These are phyloP conservation scores for Laguncularia racemosa DNA, from an alignment of 345 rosid genomes.

Conservation along the genomic window DNA sequence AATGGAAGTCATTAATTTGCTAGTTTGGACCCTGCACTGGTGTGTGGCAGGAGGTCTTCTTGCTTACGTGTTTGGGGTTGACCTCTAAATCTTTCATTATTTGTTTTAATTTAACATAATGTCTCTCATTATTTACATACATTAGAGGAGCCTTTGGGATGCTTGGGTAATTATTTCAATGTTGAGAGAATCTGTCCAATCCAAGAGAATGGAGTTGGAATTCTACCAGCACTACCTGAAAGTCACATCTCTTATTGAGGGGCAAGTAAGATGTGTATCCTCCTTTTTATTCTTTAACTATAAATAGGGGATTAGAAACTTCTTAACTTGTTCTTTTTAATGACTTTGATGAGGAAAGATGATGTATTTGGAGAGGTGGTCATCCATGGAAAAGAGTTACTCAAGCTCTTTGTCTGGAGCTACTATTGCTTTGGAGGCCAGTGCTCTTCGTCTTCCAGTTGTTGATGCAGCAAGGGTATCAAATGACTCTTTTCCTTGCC, in stretches of 20 bases:
- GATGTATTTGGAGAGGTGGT: conserved; percentile 45
- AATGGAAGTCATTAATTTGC: too few relatives aligned
- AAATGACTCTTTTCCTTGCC: neutral
- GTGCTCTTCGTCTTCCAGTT: conserved; percentile 74
- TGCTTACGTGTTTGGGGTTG: neutral
- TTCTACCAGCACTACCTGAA: conserved; percentile 47
- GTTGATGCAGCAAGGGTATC: conserved; percentile 59
- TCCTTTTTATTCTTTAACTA: neutral
- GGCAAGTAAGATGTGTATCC: conserved; percentile 39
- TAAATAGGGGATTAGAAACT: neutral
- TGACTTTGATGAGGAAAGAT: conserved; percentile 28
- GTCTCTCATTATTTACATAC: neutral
- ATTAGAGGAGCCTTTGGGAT: conserved; percentile 49
- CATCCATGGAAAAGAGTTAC: conserved; percentile 36
- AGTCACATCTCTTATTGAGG: conserved; percentile 44
- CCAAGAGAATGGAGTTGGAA: conserved; percentile 50
- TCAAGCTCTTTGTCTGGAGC: conserved; percentile 55
- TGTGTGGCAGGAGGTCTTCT: too few relatives aligned
- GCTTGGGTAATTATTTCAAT: conserved; percentile 40
- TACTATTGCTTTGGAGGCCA: conserved; percentile 55
- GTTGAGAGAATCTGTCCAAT: conserved; percentile 51
- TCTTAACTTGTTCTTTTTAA: neutral
- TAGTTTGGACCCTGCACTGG: too few relatives aligned
- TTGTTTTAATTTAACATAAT: neutral
- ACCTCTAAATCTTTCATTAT: neutral